Conservation (phyloP, 331 rosid species). For the Ulmus americana region DNA sequence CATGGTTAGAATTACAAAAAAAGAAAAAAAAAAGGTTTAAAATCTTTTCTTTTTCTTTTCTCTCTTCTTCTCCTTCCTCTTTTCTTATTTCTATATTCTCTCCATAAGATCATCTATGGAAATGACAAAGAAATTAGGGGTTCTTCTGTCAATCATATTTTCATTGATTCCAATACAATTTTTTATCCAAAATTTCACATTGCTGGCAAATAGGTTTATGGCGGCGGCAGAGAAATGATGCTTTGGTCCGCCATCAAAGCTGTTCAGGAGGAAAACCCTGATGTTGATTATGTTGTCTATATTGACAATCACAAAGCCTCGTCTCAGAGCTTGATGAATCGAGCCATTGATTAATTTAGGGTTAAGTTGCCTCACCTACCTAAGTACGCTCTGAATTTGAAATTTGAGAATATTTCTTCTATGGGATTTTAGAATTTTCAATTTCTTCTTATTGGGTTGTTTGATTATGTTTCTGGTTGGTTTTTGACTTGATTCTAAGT, state of each 20-base stretch:
- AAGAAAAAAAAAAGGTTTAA: no score
- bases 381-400: slow-evolving; percentile 20
- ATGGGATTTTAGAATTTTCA: neutral
- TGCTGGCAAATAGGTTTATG: slow-evolving; percentile 33
- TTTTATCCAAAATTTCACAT: neutral
- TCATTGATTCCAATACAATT: slow-evolving; percentile 2
- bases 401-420: neutral
- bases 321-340: slow-evolving; percentile 50
- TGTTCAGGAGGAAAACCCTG: slow-evolving; percentile 53
- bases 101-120: no score
- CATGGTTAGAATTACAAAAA: no score
- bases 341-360: slow-evolving; percentile 72
- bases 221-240: slow-evolving; percentile 85
- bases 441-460: neutral
- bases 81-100: no score
- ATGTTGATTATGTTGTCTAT: slow-evolving; percentile 52
- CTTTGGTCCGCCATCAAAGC: slow-evolving; percentile 89
- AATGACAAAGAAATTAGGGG: no score
- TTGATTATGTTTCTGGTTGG: slow-evolving; percentile 13
- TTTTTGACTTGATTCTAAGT: neutral
- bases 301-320: slow-evolving; percentile 84
- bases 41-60: no score
- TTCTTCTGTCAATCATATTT: neutral
- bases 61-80: no score
- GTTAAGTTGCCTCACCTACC: slow-evolving; percentile 54